Conservation (phyloP, 2,329 filamentous ascomycete species). For the Penicillium expansum region DNA sequence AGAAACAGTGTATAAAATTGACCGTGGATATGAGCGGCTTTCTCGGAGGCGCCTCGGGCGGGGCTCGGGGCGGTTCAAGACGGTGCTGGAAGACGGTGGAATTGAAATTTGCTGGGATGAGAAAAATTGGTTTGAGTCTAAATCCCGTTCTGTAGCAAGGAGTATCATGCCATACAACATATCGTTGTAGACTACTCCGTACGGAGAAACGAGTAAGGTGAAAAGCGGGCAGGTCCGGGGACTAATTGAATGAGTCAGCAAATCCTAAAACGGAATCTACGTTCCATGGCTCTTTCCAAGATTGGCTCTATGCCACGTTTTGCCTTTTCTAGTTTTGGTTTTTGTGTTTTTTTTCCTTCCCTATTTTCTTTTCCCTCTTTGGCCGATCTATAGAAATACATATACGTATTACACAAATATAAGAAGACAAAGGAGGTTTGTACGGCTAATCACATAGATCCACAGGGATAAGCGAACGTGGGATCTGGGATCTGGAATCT, state of each 20-base stretch:
- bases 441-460: conserved; percentile 4
- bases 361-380: too few relatives aligned
- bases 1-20: too few relatives aligned
- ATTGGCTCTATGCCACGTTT: neutral
- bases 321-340: too few relatives aligned
- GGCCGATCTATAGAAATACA: too few relatives aligned
- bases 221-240: too few relatives aligned
- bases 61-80: neutral
- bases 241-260: neutral
- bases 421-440: too few relatives aligned
- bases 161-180: too few relatives aligned
- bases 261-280: neutral
- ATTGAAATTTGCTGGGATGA: neutral
- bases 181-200: too few relatives aligned
- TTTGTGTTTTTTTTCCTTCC: too few relatives aligned
- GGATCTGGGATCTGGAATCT: conserved; percentile 14
- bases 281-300: neutral
- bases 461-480: conserved; percentile 14
- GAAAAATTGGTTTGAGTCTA: neutral
- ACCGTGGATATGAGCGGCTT: neutral
- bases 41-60: neutral
- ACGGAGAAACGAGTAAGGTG: neutral
- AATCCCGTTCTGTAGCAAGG: neutral
- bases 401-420: too few relatives aligned
- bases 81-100: neutral